Conservation (phyloP, 1,284 basidiomycete species). For the Ceratobasidium sp. region DNA sequence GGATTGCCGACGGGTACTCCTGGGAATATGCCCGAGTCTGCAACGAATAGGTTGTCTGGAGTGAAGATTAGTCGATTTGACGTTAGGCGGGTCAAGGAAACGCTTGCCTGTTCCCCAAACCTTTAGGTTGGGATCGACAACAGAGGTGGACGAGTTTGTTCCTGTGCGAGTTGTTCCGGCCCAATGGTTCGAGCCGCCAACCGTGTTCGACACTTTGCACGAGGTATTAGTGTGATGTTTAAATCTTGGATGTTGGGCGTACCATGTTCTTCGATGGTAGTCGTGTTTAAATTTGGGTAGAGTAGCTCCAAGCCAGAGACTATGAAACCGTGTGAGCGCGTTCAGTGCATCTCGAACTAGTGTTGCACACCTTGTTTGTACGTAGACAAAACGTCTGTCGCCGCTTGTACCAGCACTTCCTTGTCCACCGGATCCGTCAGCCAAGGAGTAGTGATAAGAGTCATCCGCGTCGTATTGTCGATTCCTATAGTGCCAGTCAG, state of each 20-base stretch:
- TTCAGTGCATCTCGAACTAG: neutral
- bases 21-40: conserved; percentile 6
- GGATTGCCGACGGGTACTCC: conserved; percentile 6
- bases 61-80: neutral
- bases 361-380: conserved; percentile 3
- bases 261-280: conserved; percentile 53
- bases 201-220: conserved; percentile 40
- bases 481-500: conserved; percentile 70
- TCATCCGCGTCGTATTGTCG: conserved; percentile 66
- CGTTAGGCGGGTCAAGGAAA: too few relatives aligned
- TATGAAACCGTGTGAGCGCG: conserved; percentile 67
- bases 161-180: conserved; percentile 68
- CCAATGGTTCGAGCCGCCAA: conserved; percentile 67
- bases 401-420: conserved; percentile 63
- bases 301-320: conserved; percentile 63
- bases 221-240: neutral
- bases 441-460: conserved; percentile 69
- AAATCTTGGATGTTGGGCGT: conserved; percentile 52
- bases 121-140: conserved; percentile 73
- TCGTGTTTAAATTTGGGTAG: conserved; percentile 68
- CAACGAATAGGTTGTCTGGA: conserved; percentile 22
- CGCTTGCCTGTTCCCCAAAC: conserved; percentile 71
- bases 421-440: conserved; percentile 70
- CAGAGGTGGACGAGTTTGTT: conserved; percentile 57
- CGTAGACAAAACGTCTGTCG: conserved; percentile 59